A percentile compares a stretch with the other conserved stretches of the same genome.
These are phyloP conservation scores for Seminavis robusta DNA, from an alignment of 108 stramenopile species.

Conservation along the genomic window DNA sequence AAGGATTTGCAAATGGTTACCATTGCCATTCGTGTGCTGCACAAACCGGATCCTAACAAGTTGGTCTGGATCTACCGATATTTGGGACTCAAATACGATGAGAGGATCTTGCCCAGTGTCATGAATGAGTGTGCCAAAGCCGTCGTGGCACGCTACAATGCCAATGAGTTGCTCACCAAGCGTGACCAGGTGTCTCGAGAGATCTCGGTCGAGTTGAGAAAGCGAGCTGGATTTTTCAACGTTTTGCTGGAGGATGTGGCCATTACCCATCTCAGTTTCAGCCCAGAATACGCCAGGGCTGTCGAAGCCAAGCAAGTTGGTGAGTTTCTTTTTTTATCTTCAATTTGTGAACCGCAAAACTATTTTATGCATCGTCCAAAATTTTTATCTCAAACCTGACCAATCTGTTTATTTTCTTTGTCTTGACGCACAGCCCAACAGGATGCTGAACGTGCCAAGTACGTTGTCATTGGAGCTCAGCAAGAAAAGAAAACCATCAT, in stretches of 20 bases:
- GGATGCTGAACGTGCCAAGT: conserved; percentile 98
- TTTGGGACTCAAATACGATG: conserved; percentile 96
- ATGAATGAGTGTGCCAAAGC: conserved; percentile 99
- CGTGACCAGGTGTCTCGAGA: conserved; percentile 90
- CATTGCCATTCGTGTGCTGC: conserved; percentile 98
- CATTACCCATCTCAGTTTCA: conserved; percentile 98
- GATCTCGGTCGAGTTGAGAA: conserved; percentile 77
- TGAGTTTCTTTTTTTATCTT: conserved; percentile 19
- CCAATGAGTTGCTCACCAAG: conserved; percentile 98
- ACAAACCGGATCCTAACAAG: conserved; percentile 83
- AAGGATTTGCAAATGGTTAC: conserved; percentile 99
- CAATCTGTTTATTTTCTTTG: background rate
- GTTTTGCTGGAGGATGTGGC: conserved; percentile 95
- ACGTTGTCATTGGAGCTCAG: conserved; percentile 94
- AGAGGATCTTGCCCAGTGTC: conserved; percentile 96
- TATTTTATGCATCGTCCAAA: background rate
- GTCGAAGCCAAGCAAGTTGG: conserved; percentile 99
- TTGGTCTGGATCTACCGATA: conserved; percentile 95
- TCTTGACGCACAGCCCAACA: conserved; percentile 94
- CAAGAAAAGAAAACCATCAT: conserved; percentile 99
- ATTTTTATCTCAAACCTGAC: background rate
- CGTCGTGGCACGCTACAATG: conserved; percentile 98
- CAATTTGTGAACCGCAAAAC: background rate
- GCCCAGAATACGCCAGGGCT: conserved; percentile 97
- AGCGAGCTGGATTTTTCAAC: conserved; percentile 87